These are phyloP conservation scores for Gaeumannomyces sp. DNA, from an alignment of 2,329 filamentous ascomycete genomes.

Conservation along the genomic window DNA sequence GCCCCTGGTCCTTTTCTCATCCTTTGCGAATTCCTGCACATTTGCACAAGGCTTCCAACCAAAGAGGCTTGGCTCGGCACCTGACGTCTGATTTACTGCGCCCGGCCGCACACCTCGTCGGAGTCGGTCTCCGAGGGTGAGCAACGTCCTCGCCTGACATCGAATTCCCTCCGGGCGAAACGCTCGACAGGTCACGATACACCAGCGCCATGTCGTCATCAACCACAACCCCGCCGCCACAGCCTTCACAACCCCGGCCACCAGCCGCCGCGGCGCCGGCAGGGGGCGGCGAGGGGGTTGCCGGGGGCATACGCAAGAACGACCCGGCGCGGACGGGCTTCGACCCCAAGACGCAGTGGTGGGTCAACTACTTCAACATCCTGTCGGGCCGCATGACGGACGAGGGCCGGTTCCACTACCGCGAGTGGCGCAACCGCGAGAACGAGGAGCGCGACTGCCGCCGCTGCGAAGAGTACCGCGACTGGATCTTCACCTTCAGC, in stretches of 20 bases:
- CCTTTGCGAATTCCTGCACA: not conserved
- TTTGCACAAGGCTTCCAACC: too few relatives aligned
- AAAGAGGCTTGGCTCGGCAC: not conserved
- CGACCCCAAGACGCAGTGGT: constrained; percentile 56
- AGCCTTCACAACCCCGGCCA: constrained; percentile 9
- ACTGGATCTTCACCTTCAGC: constrained; percentile 79
- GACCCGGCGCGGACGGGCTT: constrained; percentile 57
- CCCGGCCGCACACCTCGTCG: not conserved
- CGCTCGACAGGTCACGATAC: not conserved
- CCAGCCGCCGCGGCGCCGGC: constrained; percentile 22
- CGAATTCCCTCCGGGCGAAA: not conserved
- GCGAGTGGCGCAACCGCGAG: constrained; percentile 65
- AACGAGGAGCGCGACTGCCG: constrained; percentile 74
- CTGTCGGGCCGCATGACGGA: constrained; percentile 65
- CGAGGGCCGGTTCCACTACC: constrained; percentile 68
- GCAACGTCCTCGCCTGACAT: not conserved
- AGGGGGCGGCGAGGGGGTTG: constrained; percentile 1
- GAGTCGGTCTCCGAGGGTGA: not conserved
- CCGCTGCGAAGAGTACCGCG: constrained; percentile 73
- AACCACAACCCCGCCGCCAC: constrained; percentile 4
- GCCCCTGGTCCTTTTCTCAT: not conserved
- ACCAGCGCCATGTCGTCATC: not conserved
- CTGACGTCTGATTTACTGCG: not conserved
- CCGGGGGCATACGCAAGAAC: constrained; percentile 30
- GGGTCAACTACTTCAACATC: constrained; percentile 82